Percentiles rank a stretch among this genome's conserved stretches.
phyloP scores from a whole-genome alignment of 768 basidiomycete species.

The Kwoniella dendrophila region DNA sequence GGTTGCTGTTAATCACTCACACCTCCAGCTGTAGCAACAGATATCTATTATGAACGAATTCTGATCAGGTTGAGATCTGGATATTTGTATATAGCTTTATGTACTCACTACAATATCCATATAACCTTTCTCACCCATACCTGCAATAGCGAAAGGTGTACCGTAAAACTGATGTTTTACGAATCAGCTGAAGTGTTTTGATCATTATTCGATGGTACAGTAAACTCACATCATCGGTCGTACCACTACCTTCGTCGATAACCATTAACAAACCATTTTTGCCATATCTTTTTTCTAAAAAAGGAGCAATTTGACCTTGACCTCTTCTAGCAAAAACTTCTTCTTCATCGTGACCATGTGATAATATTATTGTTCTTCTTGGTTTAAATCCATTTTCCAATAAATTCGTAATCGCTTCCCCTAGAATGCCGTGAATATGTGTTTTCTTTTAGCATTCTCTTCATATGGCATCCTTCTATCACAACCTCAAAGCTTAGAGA shows the following conservation, averaged over 20 bases:
- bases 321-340: slow-evolving; percentile 51
- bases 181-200: background rate
- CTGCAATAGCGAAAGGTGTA: slow-evolving; percentile 44
- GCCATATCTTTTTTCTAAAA: slow-evolving; percentile 49
- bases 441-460: background rate
- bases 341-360: slow-evolving; percentile 53
- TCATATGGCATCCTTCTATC: too few relatives aligned
- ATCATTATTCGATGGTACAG: too few relatives aligned
- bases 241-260: slow-evolving; percentile 48
- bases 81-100: background rate
- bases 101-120: slow-evolving; percentile 46
- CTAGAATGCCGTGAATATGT: slow-evolving; percentile 15
- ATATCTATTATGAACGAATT: slow-evolving; percentile 23
- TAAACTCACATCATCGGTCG: slow-evolving; percentile 39
- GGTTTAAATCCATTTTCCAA: slow-evolving; percentile 44
- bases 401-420: slow-evolving; percentile 51
- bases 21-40: slow-evolving; percentile 52
- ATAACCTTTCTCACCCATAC: slow-evolving; percentile 53
- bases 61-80: background rate
- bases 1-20: slow-evolving; percentile 41
- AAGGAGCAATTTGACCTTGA: slow-evolving; percentile 48
- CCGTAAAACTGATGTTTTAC: slow-evolving; percentile 44
- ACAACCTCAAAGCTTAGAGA: too few relatives aligned
- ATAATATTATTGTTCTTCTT: slow-evolving; percentile 47
- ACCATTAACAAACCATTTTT: slow-evolving; percentile 47